These are phyloP conservation scores for Gossypium raimondii DNA, from an alignment of 345 rosid genomes.

Conservation along the genomic window DNA sequence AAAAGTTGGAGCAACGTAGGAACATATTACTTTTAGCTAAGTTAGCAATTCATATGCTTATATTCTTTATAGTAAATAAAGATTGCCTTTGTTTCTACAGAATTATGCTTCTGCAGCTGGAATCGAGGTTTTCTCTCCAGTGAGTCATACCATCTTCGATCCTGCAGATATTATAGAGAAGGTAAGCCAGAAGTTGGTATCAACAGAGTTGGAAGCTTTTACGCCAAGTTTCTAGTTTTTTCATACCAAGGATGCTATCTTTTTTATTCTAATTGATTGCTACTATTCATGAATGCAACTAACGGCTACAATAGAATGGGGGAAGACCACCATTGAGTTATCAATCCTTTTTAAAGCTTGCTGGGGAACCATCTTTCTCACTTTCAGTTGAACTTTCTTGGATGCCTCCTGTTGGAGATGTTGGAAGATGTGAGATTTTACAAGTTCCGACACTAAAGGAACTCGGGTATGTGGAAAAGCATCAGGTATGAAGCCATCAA, in stretches of 20 bases:
- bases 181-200: constrained; percentile 33
- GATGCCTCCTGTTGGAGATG: constrained; percentile 66
- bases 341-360: constrained; percentile 84
- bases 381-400: constrained; percentile 46
- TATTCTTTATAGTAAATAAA: neutral
- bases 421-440: constrained; percentile 46
- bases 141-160: constrained; percentile 81
- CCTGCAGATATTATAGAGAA: constrained; percentile 62
- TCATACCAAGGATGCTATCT: neutral
- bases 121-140: constrained; percentile 78
- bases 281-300: constrained; percentile 11
- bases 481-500: constrained; percentile 38
- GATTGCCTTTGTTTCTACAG: constrained; percentile 29
- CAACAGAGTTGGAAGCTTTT: neutral
- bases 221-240: neutral
- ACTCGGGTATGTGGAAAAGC: constrained; percentile 58
- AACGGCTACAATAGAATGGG: constrained; percentile 48
- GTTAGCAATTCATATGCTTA: neutral
- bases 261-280: constrained; percentile 12
- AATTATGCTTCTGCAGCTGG: constrained; percentile 56
- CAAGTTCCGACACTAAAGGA: constrained; percentile 64
- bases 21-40: neutral
- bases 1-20: neutral
- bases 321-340: constrained; percentile 81
- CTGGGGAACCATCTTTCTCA: constrained; percentile 68